A percentile compares a stretch with the other conserved stretches of the same genome.
Conservation (phyloP, 1,284 basidiomycete genomes). For the Rhodotorula sp. region DNA sequence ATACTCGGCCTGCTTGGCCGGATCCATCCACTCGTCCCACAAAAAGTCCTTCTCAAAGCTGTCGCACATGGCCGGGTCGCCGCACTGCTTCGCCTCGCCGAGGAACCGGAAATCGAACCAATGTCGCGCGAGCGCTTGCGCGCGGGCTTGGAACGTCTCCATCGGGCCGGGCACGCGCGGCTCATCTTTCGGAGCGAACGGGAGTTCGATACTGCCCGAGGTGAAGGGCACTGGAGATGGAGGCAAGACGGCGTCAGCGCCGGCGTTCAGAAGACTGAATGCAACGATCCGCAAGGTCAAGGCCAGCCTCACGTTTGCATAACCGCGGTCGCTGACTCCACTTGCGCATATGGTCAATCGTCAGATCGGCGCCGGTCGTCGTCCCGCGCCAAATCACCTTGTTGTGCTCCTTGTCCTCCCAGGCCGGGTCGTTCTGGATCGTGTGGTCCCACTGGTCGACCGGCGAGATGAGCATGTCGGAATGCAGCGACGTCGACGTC, state of each 20-base stretch:
- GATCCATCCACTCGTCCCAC: slow-evolving; percentile 29
- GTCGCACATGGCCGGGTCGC: slow-evolving; percentile 14
- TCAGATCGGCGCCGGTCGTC: slow-evolving; percentile 49
- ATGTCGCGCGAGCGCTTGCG: slow-evolving; percentile 17
- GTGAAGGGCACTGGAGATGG: slow-evolving; percentile 18
- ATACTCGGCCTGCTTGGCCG: slow-evolving; percentile 43
- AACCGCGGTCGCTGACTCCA: slow-evolving; percentile 34
- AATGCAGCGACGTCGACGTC: slow-evolving; percentile 41
- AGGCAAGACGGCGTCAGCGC: not conserved
- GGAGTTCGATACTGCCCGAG: slow-evolving; percentile 17
- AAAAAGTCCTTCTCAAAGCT: slow-evolving; percentile 26
- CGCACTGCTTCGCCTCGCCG: slow-evolving; percentile 26
- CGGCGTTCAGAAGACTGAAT: not conserved
- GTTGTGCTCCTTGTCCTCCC: slow-evolving; percentile 51
- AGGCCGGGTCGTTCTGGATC: slow-evolving; percentile 43
- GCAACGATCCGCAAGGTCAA: too few species aligned
- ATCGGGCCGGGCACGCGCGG: slow-evolving; percentile 5
- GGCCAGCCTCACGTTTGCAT: slow-evolving; percentile 23
- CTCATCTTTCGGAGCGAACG: slow-evolving; percentile 15
- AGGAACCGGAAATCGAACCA: slow-evolving; percentile 39
- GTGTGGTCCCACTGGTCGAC: slow-evolving; percentile 44
- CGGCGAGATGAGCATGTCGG: slow-evolving; percentile 44
- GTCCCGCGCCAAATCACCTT: slow-evolving; percentile 51
- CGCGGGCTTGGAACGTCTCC: not conserved
- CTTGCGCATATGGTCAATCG: slow-evolving; percentile 23